phyloP scores from a whole-genome alignment of 2,329 filamentous ascomycete genomes.

The Botrytis deweyae region DNA sequence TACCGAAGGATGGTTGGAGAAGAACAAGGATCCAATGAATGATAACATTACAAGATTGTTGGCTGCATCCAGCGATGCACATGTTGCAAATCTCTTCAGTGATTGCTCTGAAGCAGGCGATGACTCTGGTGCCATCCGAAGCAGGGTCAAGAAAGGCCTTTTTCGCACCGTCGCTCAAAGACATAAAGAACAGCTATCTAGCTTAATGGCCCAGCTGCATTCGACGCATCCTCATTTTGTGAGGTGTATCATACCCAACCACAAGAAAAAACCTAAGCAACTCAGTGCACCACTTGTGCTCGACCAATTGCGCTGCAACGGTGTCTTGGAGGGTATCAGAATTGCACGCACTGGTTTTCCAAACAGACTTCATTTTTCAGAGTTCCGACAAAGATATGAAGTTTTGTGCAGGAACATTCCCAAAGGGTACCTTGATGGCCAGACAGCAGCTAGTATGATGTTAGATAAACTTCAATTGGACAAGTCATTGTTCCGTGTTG shows the following conservation, averaged over 20 bases:
- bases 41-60: conserved; percentile 93
- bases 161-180: conserved; percentile 96
- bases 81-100: conserved; percentile 79
- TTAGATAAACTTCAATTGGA: conserved; percentile 87
- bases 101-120: conserved; percentile 87
- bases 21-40: conserved; percentile 98
- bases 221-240: conserved; percentile 98
- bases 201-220: conserved; percentile 88
- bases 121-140: conserved; percentile 64
- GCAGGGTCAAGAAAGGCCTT: conserved; percentile 91
- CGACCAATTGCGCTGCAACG: conserved; percentile 96
- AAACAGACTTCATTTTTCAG: conserved; percentile 85
- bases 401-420: conserved; percentile 88
- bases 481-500: conserved; percentile 83
- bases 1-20: conserved; percentile 92
- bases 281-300: conserved; percentile 90
- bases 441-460: conserved; percentile 80
- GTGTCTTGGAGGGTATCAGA: conserved; percentile 97
- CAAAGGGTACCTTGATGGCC: conserved; percentile 86
- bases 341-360: conserved; percentile 97
- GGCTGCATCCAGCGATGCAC: conserved; percentile 75
- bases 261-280: conserved; percentile 94
- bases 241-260: conserved; percentile 94
- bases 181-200: conserved; percentile 98
- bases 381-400: conserved; percentile 94